Base-by-base conservation (phyloP, 371 early-diverging fungal species). In the Circinella minor region DNA sequence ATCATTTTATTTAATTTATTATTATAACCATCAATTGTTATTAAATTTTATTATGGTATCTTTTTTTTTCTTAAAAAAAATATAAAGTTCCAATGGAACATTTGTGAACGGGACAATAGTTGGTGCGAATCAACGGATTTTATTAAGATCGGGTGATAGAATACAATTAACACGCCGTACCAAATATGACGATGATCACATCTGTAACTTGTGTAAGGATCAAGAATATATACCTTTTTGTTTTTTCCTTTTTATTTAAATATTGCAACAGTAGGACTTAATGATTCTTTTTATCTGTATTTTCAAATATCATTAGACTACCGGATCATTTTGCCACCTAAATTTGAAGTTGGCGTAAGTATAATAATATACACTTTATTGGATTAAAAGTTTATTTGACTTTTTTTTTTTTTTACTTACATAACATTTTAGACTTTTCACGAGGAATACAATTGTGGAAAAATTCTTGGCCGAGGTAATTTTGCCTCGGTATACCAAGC, bases 61-160 rank as follows among this genome's bases (percentile, higher is more conserved):
- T 47, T 47, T 61, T 49, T 77, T 74, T 67, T 70, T 43, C n/a
- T n/a, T 0, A 43, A 43, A 43, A 43, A 43, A 43, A 43, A 27
- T 27, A 27, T 27, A 17, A 14, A 93, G 93, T 77, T 83, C 88
- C 10, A 93, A 95, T 71, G 95, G 95, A 27, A 94, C 93, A 0
- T 93, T 72, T 69, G 87, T 94, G 43, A 93, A 92, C 75, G 90
- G 87, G 13, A 63, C 66, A 37, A 70, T 76, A 13, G 76, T 93
- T n/a, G 80, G 77, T 0, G 74, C 77, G 9, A 65, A 66, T 18
- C 68, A 83, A 57, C 82, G 89, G 9, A 70, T 83, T 7, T 72
- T 88, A 68, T 82, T 94, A 47, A 77, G 76, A 34, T 71, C 88
- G 60, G 89, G 87, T 20, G 94, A 95, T 71, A 72, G 79, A 49